These are phyloP conservation scores for Phytophthora nicotianae DNA, from an alignment of 352 stramenopile genomes.

Conservation along the genomic window DNA sequence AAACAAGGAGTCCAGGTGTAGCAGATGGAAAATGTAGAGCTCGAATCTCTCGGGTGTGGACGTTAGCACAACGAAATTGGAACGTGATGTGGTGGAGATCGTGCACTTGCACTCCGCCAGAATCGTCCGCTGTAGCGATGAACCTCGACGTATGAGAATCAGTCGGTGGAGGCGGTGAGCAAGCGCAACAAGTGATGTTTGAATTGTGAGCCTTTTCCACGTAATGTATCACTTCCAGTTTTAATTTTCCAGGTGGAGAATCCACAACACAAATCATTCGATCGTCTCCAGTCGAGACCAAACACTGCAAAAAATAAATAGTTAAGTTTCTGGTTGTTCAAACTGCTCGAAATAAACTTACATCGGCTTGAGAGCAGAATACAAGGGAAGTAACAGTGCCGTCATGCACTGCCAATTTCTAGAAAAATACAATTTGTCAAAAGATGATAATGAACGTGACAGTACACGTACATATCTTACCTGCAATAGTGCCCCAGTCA, in stretches of 20 bases:
- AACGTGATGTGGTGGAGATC: constrained; percentile 68
- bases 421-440: constrained; percentile 4
- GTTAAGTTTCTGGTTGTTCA: background rate
- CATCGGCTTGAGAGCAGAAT: constrained; percentile 58
- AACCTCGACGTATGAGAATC: constrained; percentile 31
- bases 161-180: constrained; percentile 33
- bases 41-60: constrained; percentile 54
- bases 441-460: background rate
- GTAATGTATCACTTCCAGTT: constrained; percentile 63
- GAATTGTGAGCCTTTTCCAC: constrained; percentile 69
- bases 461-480: constrained; percentile 25
- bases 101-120: constrained; percentile 63
- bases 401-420: constrained; percentile 65
- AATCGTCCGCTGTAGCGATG: constrained; percentile 63
- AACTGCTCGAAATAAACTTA: constrained; percentile 25
- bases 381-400: constrained; percentile 61
- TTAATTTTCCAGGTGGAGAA: constrained; percentile 47
- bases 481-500: constrained; percentile 56
- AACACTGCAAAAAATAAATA: constrained; percentile 39
- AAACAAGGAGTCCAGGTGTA: constrained; percentile 46
- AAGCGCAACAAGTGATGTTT: constrained; percentile 63
- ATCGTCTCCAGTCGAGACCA: constrained; percentile 69
- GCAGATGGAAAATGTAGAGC: constrained; percentile 55
- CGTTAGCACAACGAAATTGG: constrained; percentile 50
- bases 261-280: constrained; percentile 60